Conservation (phyloP, 2,329 filamentous ascomycete genomes). For the Phyllosticta citrichinensis region DNA sequence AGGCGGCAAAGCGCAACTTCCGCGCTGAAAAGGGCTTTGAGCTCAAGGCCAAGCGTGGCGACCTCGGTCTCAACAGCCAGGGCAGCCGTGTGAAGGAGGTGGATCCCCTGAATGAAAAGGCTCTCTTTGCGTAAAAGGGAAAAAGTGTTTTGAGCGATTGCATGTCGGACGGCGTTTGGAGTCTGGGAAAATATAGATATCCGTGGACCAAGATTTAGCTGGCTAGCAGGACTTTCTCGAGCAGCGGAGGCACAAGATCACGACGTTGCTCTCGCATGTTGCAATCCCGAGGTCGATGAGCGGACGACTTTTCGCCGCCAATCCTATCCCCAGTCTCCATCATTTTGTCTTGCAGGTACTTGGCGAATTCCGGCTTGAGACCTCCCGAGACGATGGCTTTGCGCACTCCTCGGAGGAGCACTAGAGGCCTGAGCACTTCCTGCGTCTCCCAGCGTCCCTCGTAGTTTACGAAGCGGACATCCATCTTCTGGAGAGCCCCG, state of each 20-base stretch:
- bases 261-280: slow-evolving; percentile 6
- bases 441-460: slow-evolving; percentile 22
- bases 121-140: slow-evolving; percentile 57
- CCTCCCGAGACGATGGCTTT: slow-evolving; percentile 28
- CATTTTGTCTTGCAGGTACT: slow-evolving; percentile 25
- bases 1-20: slow-evolving; percentile 67
- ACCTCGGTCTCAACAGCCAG: slow-evolving; percentile 62
- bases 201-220: slow-evolving; percentile 8
- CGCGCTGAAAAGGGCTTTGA: slow-evolving; percentile 67
- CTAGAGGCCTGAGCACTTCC: slow-evolving; percentile 34
- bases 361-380: slow-evolving; percentile 28
- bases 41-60: slow-evolving; percentile 61
- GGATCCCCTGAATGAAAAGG: slow-evolving; percentile 65
- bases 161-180: slow-evolving; percentile 10
- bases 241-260: slow-evolving; percentile 3
- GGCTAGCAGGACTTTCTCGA: slow-evolving; percentile 10
- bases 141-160: slow-evolving; percentile 1
- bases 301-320: slow-evolving; percentile 5
- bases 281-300: slow-evolving; percentile 2
- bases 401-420: slow-evolving; percentile 25
- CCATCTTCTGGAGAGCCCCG: slow-evolving; percentile 16
- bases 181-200: slow-evolving; percentile 9
- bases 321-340: slow-evolving; percentile 11
- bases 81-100: slow-evolving; percentile 53
- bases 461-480: slow-evolving; percentile 24